Evolutionary conservation across 2,329 filamentous ascomycete genomes (phyloP), one percentile per base, ranked within the genome.

Genomic region (Verticillium tricorpus): DNA sequence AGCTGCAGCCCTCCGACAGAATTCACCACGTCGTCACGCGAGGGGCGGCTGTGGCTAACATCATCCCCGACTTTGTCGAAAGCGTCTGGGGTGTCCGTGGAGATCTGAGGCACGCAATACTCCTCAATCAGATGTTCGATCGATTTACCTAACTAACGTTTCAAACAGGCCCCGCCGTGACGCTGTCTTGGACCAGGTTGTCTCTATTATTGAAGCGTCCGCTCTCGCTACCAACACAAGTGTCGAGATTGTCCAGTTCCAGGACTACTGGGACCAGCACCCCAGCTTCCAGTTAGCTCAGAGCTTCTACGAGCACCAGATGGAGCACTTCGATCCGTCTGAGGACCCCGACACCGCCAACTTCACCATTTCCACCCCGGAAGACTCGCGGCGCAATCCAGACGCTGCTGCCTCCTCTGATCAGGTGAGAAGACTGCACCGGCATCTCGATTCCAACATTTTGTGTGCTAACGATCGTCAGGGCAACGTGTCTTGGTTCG

Each of bases 1-100:
- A 69, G 55, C 62, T 69, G 12, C 66, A 63, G 1, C 63, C 66
- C 2, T 63, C 65, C 15, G 67, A 68, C 19, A 58, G 68, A 2
- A 64, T 69, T 12, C 68, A 69, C 31, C 64, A 67, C 40, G 65
- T 69, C 8, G 63, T 69, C 28, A 59, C 59, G n/a, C 45, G 57
- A 31, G 60, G 60, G 22, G 56, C 55, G 37, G 56, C 60, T 31
- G 60, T 61, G 0, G 60, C 60, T 37, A 61, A 61, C 7, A 61
- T 61, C 15, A 61, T 61, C 3, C 60, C 60, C 57, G 34, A 35
- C 34, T 35, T 35, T 35, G 34, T 35, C 8, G 34, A 35, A 35
- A 35, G 34, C 8, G 34, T 62, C 22, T 64, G 62, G 62, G 62
- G 62, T 12, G 62, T 64, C 25, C 45, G 62, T 3, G 62, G 60